phyloP scores from a whole-genome alignment of 768 basidiomycete species.

The Lentinula lateritia region DNA sequence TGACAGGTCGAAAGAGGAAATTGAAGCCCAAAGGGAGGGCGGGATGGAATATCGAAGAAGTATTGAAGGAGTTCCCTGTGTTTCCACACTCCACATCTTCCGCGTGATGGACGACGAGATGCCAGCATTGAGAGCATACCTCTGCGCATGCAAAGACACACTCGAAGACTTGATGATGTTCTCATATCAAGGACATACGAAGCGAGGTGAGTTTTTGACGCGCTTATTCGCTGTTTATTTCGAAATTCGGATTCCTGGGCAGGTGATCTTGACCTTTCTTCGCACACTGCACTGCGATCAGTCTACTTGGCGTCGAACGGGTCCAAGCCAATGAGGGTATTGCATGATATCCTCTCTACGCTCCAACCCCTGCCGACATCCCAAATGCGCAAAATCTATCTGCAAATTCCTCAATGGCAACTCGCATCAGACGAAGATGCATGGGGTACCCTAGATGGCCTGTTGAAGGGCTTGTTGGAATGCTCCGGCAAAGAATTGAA shows the following conservation, averaged over 20 bases:
- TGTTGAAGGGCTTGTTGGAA: neutral
- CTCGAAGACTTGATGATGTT: conserved; percentile 1
- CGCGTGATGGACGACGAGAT: neutral
- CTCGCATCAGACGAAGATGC: neutral
- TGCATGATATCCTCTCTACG: neutral
- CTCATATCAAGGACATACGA: neutral
- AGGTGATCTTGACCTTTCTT: neutral
- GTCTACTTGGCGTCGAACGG: conserved; percentile 1
- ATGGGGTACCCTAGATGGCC: neutral
- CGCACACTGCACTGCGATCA: neutral
- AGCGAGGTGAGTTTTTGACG: neutral
- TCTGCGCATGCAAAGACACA: neutral
- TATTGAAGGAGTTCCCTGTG: neutral
- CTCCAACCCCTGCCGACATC: neutral
- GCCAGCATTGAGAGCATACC: neutral
- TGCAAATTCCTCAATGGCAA: neutral
- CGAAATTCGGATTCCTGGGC: neutral
- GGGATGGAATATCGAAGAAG: neutral
- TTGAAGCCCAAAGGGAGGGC: neutral
- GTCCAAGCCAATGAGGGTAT: neutral
- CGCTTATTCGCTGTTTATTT: neutral
- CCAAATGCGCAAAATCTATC: neutral
- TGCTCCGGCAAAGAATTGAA: neutral
- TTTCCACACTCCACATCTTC: neutral
- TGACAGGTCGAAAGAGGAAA: no score